Base-by-base conservation (phyloP, 176 grass and related monocot species). In the Phragmites australis region DNA sequence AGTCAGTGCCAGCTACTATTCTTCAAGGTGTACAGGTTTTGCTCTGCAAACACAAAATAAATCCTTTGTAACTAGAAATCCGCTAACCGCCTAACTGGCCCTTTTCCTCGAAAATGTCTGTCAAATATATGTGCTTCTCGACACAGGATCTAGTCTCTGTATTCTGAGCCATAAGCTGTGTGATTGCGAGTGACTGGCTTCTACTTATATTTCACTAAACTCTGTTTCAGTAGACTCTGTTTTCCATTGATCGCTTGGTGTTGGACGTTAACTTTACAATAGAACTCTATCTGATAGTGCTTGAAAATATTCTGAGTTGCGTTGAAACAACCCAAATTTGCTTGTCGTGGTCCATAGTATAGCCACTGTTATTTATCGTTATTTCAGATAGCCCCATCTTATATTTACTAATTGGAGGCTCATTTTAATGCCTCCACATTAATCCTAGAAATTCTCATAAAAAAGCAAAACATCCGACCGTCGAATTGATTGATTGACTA, bases 11-110 rank as follows among this genome's bases (percentile, higher is more conserved):
- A 68, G 26, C 18, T 54, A 60, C 49, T 51, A 14, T 37, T 75
- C 23, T 84, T 75, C 37, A 21, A 62, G 19, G 25, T 84, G 87
- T 81, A 40, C 26, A 81, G 8, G 21, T 55, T 69, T 69, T 62
- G 68, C 76, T 81, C 7, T 64, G 72, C 70, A 75, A 70, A 61
- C 77, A 49, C 9, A 17, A 4, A 81, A 70, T 41, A 44, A 46
- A 56, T 70, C 34, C 55, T 58, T 9, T 18, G 2, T 68, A 25
- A 17, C 26, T 17, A 76, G 9, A 16, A 66, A 54, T 22, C 61
- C 8, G 7, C 53, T 48, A 46, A 17, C 31, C 34, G 25, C 60
- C 22, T 71, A 64, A 43, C 1, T 80, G 9, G 29, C 5, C 57
- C 45, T 54, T 51, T 51, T 19, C 62, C 30, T 21, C 18, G 14